A percentile compares a stretch with the other conserved stretches of the same genome.
phyloP scores from a whole-genome alignment of 257 asterid genomes.

The Asclepias syriaca region DNA sequence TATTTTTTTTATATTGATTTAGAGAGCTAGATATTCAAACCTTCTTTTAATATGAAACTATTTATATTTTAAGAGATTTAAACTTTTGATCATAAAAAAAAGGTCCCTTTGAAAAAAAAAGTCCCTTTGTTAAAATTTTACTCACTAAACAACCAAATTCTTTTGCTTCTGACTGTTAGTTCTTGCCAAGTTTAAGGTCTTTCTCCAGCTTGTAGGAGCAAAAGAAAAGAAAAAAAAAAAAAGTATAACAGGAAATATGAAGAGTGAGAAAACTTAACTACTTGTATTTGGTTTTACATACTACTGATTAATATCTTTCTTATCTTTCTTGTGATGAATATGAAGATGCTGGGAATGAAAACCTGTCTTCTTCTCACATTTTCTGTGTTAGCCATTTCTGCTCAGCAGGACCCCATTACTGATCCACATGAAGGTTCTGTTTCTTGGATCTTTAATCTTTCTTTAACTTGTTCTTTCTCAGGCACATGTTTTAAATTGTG shows the following conservation, averaged over 20 bases:
- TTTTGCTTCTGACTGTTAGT: neutral
- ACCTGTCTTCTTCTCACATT: neutral
- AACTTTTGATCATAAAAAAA: too few relatives aligned
- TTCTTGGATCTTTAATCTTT: neutral
- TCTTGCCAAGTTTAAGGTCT: neutral
- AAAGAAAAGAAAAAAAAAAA: neutral
- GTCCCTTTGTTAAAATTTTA: too few relatives aligned
- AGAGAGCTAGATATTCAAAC: too few relatives aligned
- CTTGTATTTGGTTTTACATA: neutral
- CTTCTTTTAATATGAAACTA: too few relatives aligned
- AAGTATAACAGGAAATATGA: too few relatives aligned
- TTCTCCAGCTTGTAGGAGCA: neutral
- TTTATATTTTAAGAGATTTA: too few relatives aligned
- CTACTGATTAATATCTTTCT: neutral
- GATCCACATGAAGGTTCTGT: constrained; percentile 3
- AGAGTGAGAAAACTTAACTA: neutral
- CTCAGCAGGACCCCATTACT: neutral
- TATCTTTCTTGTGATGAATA: neutral
- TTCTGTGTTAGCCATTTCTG: neutral
- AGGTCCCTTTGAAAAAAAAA: too few relatives aligned
- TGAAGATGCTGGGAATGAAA: neutral
- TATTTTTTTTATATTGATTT: too few relatives aligned
- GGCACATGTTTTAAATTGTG: neutral
- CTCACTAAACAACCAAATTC: too few relatives aligned
- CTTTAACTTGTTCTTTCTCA: neutral